Evolutionary conservation across 2,329 filamentous ascomycete species (phyloP).

Genomic region (Aspergillus ustus): DNA sequence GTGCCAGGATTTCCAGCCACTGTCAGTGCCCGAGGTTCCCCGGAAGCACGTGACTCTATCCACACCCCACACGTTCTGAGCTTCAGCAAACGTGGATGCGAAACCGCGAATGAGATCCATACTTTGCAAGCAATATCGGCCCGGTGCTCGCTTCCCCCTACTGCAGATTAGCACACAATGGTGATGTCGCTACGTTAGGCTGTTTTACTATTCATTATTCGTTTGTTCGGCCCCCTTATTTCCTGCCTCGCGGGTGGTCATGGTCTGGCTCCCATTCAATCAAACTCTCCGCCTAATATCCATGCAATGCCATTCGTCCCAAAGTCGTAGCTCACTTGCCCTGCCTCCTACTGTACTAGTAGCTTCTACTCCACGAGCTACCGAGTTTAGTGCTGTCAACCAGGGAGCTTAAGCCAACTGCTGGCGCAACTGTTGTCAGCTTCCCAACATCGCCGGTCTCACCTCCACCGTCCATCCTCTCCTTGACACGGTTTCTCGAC

Average conservation of each 20-base stretch:
- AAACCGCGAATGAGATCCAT: constrained; percentile 9
- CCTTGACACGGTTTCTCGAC: constrained; percentile 10
- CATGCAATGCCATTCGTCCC: constrained; percentile 19
- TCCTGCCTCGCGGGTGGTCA: background rate
- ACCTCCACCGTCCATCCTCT: constrained; percentile 12
- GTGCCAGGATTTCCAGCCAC: background rate
- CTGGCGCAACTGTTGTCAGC: constrained; percentile 24
- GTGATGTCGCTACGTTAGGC: constrained; percentile 13
- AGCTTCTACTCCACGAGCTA: constrained; percentile 3
- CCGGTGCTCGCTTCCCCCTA: background rate
- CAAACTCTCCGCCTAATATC: constrained; percentile 11
- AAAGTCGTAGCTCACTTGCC: constrained; percentile 8
- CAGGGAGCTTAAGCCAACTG: constrained; percentile 26
- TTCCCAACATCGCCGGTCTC: constrained; percentile 19
- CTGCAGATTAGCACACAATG: constrained; percentile 7
- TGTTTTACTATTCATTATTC: background rate
- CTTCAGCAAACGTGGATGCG: constrained; percentile 13
- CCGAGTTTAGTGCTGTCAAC: constrained; percentile 10
- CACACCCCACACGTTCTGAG: constrained; percentile 18
- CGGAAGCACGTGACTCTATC: constrained; percentile 11
- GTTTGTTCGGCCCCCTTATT: background rate
- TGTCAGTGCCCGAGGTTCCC: background rate
- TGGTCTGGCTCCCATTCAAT: background rate
- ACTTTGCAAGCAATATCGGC: background rate
- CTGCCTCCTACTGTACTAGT: constrained; percentile 10